phyloP scores from a whole-genome alignment of 306 rosid species.

The Dryas alaskensis region DNA sequence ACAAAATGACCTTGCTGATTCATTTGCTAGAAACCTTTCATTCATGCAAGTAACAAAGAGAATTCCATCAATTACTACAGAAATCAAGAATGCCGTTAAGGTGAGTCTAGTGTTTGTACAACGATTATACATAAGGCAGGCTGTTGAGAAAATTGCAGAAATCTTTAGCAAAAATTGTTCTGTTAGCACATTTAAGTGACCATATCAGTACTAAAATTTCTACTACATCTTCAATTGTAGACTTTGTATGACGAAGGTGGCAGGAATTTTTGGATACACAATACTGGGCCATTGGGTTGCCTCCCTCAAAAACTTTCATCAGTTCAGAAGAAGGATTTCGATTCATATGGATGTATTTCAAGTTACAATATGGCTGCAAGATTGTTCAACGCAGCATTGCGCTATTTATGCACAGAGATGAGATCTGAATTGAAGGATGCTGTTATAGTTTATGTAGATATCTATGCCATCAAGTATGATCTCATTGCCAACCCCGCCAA shows the following conservation, averaged over 20 bases:
- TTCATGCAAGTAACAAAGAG: slow-evolving; percentile 49
- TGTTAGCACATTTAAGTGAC: not conserved
- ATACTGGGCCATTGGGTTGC: slow-evolving; percentile 92
- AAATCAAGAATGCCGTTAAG: slow-evolving; percentile 63
- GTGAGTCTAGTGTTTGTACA: slow-evolving; percentile 33
- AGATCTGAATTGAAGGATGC: slow-evolving; percentile 57
- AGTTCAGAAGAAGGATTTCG: slow-evolving; percentile 46
- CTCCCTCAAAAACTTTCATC: slow-evolving; percentile 74
- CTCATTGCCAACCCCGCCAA: slow-evolving; percentile 66
- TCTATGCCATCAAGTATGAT: slow-evolving; percentile 66
- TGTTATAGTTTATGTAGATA: slow-evolving; percentile 70
- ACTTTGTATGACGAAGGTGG: slow-evolving; percentile 67
- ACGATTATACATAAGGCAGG: not conserved
- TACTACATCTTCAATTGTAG: slow-evolving; percentile 34
- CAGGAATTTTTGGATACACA: slow-evolving; percentile 93
- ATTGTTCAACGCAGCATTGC: slow-evolving; percentile 65
- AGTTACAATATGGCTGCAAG: slow-evolving; percentile 65
- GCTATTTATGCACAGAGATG: slow-evolving; percentile 40
- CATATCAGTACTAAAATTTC: not conserved
- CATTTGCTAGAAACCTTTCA: slow-evolving; percentile 60
- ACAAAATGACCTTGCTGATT: slow-evolving; percentile 82
- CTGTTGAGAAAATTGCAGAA: slow-evolving; percentile 2
- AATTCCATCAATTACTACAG: slow-evolving; percentile 55
- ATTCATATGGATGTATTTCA: slow-evolving; percentile 68
- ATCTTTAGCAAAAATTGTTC: not conserved